These are phyloP conservation scores for Talaromyces wortmannii DNA, from an alignment of 495 filamentous ascomycete genomes.

Conservation along the genomic window DNA sequence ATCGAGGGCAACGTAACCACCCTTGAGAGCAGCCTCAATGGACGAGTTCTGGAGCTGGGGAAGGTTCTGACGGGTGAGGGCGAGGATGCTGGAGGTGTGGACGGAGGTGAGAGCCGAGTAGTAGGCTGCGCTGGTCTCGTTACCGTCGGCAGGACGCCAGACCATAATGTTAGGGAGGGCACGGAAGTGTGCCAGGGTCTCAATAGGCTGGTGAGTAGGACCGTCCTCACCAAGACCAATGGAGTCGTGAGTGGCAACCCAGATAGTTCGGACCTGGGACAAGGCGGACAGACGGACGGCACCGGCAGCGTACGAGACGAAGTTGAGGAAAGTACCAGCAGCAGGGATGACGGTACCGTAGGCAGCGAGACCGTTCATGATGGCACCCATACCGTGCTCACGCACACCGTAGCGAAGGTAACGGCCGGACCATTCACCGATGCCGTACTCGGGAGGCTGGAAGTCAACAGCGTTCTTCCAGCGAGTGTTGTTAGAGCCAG, in stretches of 20 bases:
- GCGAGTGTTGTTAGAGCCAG: slow-evolving; percentile 95
- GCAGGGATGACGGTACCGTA: slow-evolving; percentile 95
- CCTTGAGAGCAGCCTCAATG: slow-evolving; percentile 82
- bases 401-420: slow-evolving; percentile 97
- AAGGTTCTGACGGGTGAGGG: slow-evolving; percentile 96
- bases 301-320: slow-evolving; percentile 97
- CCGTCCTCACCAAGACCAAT: slow-evolving; percentile 99
- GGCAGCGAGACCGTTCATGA: slow-evolving; percentile 95
- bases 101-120: slow-evolving; percentile 89
- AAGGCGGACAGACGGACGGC: slow-evolving; percentile 90
- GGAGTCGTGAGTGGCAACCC: slow-evolving; percentile 98
- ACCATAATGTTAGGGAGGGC: slow-evolving; percentile 99
- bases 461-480: slow-evolving; percentile 98
- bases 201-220: slow-evolving; percentile 98
- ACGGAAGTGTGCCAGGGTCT: slow-evolving; percentile 99
- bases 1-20: slow-evolving; percentile 87
- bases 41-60: slow-evolving; percentile 93
- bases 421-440: slow-evolving; percentile 84
- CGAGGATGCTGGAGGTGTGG: slow-evolving; percentile 86
- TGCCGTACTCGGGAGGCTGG: slow-evolving; percentile 78
- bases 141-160: slow-evolving; percentile 98
- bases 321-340: slow-evolving; percentile 97
- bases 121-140: slow-evolving; percentile 97
- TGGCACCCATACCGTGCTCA: slow-evolving; percentile 95
- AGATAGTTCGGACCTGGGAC: slow-evolving; percentile 86